phyloP scores from a whole-genome alignment of 2,329 filamentous ascomycete species.

The Xylariaceae sp. region DNA sequence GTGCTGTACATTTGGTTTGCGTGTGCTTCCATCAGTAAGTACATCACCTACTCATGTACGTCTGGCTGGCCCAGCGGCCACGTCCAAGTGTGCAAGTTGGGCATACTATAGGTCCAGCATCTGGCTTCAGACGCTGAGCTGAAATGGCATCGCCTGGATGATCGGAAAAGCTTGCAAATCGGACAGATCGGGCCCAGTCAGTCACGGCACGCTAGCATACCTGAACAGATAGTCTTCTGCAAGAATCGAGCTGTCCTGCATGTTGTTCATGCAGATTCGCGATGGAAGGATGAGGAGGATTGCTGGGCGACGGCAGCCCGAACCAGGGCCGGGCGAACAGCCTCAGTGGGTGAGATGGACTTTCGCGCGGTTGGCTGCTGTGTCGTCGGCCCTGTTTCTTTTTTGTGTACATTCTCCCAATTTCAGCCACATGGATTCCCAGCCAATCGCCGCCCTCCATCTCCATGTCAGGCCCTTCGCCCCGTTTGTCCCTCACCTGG shows the following conservation, averaged over 20 bases:
- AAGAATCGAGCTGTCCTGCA: constrained; percentile 10
- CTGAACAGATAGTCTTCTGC: constrained; percentile 3
- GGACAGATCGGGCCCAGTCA: constrained; percentile 5
- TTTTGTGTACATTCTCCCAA: constrained; percentile 8
- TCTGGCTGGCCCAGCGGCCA: constrained; percentile 5
- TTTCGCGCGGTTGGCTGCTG: constrained; percentile 15
- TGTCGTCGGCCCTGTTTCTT: constrained; percentile 11
- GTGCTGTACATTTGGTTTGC: constrained; percentile 1
- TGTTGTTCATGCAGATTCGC: constrained; percentile 15
- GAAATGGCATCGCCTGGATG: constrained; percentile 4
- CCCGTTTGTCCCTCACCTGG: constrained; percentile 19
- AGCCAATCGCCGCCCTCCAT: constrained; percentile 16
- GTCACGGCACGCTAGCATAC: constrained; percentile 9
- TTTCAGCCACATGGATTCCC: background rate
- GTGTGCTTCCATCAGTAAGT: background rate
- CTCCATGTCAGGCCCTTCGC: constrained; percentile 10
- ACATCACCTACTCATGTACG: constrained; percentile 5
- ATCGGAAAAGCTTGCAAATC: constrained; percentile 1
- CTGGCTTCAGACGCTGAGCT: background rate
- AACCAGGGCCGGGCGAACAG: constrained; percentile 13
- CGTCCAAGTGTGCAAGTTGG: constrained; percentile 7
- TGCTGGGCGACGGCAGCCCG: constrained; percentile 14
- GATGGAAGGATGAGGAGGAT: constrained; percentile 9
- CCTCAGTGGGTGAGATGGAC: constrained; percentile 7
- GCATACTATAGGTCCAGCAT: background rate